Evolutionary conservation across 768 basidiomycete genomes (phyloP), one percentile per base, ranked within the genome.

Genomic region (Filobasidium wieringae): DNA sequence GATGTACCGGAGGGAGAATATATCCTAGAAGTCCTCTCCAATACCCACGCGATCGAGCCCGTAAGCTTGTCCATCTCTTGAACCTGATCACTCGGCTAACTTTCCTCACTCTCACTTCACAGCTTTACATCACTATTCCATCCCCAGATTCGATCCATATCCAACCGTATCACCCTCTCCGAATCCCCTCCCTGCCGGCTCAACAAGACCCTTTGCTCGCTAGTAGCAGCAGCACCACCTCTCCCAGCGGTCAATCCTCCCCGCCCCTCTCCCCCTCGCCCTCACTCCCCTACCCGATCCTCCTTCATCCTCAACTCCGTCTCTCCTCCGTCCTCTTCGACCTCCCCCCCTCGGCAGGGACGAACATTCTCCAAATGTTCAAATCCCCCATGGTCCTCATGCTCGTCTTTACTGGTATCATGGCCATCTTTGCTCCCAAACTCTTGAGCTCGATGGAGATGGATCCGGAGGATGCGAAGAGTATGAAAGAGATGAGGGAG

Each of bases 341-440:
- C 9, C 47, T 53, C 26, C 34, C 57, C 3, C 33, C 52, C 14
- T 34, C 36, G 33, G 31, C 47, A 5, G 64, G 65, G 2, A 51
- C 66, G 45, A 66, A 72, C 51, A 33, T 72, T 27, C 36, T 68
- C 15, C 68, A 65, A 1, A 57, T 73, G 65, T 43, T 73, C n/a
- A 71, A 71, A 58, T 67, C 51, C 45, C 72, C 72, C 3, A 69
- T 73, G 67, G 69, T 73, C 2, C 66, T 73, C 66, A 73, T 73
- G 72, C 59, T 71, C 7, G 50, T 19, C 14, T 65, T 68, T 50
- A 67, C 64, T 30, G 72, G 56, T 17, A 34, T 64, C 4, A 68
- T 73, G 68, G 67, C 71, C 57, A 67, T 60, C 27, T 64, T 32
- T 30, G 51, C 69, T 54, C 72, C 72, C 9, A 73, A 71, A 58